These are phyloP conservation scores for Aureobasidium pullulans DNA, from an alignment of 2,329 filamentous ascomycete species.

Conservation along the genomic window DNA sequence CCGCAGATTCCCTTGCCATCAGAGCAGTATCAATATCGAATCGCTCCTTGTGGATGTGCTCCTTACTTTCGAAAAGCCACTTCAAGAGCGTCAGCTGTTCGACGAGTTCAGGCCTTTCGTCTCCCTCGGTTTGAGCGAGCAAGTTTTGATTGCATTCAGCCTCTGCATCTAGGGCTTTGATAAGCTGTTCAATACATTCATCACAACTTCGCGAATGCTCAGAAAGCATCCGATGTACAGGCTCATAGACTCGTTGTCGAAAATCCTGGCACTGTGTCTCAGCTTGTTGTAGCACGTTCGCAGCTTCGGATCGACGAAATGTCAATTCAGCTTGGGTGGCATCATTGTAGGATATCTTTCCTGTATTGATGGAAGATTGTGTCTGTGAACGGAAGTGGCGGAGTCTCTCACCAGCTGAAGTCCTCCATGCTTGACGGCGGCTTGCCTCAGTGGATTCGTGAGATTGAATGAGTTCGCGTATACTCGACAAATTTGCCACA, in stretches of 20 bases:
- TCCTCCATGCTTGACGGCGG: constrained; percentile 25
- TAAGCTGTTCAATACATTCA: constrained; percentile 68
- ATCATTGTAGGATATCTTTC: constrained; percentile 67
- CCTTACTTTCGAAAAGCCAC: constrained; percentile 94
- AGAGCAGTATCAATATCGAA: constrained; percentile 54
- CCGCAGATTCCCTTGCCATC: not conserved
- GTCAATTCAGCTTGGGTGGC: constrained; percentile 63
- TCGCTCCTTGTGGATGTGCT: constrained; percentile 74
- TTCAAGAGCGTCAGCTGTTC: constrained; percentile 93
- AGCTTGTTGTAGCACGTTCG: constrained; percentile 38
- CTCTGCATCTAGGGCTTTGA: constrained; percentile 23
- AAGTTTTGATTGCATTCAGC: constrained; percentile 37
- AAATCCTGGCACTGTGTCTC: constrained; percentile 56
- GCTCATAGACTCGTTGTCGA: constrained; percentile 73
- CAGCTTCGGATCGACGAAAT: constrained; percentile 14
- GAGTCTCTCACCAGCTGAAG: constrained; percentile 35
- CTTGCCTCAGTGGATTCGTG: not conserved
- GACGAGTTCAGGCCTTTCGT: constrained; percentile 86
- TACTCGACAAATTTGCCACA: constrained; percentile 49
- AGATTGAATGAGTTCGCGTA: constrained; percentile 34
- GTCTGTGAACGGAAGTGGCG: constrained; percentile 62
- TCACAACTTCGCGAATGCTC: constrained; percentile 67
- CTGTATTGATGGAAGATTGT: constrained; percentile 67
- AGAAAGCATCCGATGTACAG: constrained; percentile 72
- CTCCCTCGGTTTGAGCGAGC: constrained; percentile 86